Evolutionary conservation across 2,329 filamentous ascomycete genomes (phyloP), one percentile per base, ranked within the genome.

Genomic region (Colletotrichum lindemuthianum): DNA sequence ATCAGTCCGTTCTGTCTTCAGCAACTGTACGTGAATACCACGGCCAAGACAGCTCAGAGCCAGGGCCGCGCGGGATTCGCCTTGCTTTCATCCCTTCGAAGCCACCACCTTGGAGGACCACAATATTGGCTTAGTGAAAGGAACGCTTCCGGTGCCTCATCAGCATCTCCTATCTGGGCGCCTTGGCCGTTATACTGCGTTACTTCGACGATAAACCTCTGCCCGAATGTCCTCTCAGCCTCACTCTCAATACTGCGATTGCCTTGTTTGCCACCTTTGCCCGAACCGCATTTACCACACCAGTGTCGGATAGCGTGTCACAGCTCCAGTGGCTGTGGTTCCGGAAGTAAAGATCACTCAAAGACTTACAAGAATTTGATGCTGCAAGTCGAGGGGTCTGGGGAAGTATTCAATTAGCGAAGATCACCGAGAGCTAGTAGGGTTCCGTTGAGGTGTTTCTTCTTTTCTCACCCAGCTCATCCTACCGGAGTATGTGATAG

Each of bases 161-260:
- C n/a, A 53, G 50, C 12, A 32, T 53, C 2, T 16, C 16, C 6
- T 33, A 16, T 1, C n/a, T 53, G 4, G 12, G 8, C 2, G 12
- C 15, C 0, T 10, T 53, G 15, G 37, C 34, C 36, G 37, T 5
- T 2, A 10, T 67, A 7, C 66, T 69, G 4, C 4, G 10, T 3
- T 13, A 39, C 3, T 59, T 36, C 50, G 60, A 73, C 16, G 66
- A 69, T n/a, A 66, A 68, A 12, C 60, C 65, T 1, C 60, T 70
- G 4, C 71, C 71, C 2, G 41, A 68, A 2, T 67, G 70, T 67
- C 67, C 66, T 2, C 33, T 71, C 5, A 69, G 70, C 5, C 57
- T 73, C 33, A 74, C 69, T 1, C 69, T 73, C 44, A 74, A 72
- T 56, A 73, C 72, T 0, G 48, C 71, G 3, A 48, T 73, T 3